phyloP scores from a whole-genome alignment of 345 rosid genomes.

The Sapria himalayana region DNA sequence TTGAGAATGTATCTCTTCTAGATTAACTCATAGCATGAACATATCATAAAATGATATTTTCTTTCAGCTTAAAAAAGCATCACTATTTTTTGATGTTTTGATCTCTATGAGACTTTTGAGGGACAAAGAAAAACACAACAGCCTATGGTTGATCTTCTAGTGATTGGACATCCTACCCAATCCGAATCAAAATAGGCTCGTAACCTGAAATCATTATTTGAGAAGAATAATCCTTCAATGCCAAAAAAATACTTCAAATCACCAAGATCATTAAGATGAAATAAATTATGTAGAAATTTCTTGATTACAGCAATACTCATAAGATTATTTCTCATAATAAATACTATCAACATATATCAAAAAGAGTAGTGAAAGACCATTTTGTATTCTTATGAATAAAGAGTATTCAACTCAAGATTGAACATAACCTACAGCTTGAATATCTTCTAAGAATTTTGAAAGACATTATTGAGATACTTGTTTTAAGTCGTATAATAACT shows the following conservation, averaged over 20 bases:
- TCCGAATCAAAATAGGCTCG: background rate
- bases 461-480: background rate
- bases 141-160: background rate
- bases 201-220: background rate
- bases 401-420: background rate
- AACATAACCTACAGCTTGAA: background rate
- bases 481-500: background rate
- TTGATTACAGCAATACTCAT: background rate
- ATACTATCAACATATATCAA: background rate
- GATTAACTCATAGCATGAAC: background rate
- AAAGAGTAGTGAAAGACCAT: background rate
- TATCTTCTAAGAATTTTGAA: background rate
- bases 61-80: too few species aligned
- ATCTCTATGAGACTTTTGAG: too few species aligned
- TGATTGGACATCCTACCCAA: background rate
- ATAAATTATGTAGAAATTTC: background rate
- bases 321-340: background rate
- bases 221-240: background rate
- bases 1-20: background rate
- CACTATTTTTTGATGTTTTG: too few species aligned
- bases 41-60: background rate
- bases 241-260: background rate
- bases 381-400: background rate
- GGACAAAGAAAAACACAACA: background rate
- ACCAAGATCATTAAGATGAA: constrained; percentile 1